A percentile compares a stretch with the other conserved stretches of the same genome.
These are phyloP conservation scores for Mortierella alpina DNA, from an alignment of 192 early-diverging fungal genomes.

Conservation along the genomic window DNA sequence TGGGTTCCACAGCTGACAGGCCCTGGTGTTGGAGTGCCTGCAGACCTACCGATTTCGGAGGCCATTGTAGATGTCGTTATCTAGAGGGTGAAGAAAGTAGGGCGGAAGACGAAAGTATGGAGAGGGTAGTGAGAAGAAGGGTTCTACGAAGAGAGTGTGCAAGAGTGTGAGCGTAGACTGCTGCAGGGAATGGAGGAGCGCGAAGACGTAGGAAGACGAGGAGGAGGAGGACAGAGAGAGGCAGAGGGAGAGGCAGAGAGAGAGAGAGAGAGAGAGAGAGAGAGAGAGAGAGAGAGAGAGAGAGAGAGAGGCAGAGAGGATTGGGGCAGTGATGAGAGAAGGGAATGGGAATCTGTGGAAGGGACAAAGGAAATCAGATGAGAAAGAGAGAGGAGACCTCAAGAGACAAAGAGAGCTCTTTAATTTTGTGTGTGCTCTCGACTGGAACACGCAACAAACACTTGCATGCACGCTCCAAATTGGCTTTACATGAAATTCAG, in stretches of 20 bases:
- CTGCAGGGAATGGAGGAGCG: neutral
- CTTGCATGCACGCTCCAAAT: neutral
- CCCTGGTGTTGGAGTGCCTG: too few species aligned
- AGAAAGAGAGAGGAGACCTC: neutral
- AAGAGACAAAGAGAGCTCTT: neutral
- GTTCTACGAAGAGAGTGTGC: neutral
- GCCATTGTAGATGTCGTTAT: slow-evolving; percentile 18
- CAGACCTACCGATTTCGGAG: slow-evolving; percentile 28
- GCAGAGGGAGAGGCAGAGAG: slow-evolving; percentile 5
- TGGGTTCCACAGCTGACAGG: too few species aligned
- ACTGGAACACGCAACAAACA: neutral
- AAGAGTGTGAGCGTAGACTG: neutral
- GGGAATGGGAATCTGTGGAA: neutral
- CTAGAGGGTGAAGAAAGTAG: too few species aligned
- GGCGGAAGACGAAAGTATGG: too few species aligned
- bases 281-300: neutral
- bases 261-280: neutral
- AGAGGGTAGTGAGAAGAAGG: neutral
- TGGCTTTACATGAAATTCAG: too few species aligned
- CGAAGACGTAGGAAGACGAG: neutral
- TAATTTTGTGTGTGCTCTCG: neutral
- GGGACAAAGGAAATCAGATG: neutral
- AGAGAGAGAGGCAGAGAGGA: neutral
- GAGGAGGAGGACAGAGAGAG: neutral
- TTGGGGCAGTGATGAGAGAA: neutral